phyloP scores from a whole-genome alignment of 805 yeast genomes.

The Peterozyma xylosa region DNA sequence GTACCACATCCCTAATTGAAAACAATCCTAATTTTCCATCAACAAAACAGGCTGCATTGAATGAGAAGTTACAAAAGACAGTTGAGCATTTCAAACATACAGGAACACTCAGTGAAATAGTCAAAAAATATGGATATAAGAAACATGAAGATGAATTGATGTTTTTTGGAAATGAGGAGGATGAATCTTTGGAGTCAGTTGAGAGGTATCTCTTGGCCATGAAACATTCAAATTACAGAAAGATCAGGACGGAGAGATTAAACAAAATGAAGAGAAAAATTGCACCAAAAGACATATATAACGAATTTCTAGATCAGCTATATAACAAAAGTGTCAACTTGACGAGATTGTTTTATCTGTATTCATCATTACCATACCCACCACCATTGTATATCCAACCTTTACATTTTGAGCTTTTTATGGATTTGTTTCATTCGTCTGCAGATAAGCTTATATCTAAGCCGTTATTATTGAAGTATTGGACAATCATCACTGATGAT shows the following conservation, averaged over 20 bases:
- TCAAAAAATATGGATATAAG: neutral
- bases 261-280: neutral
- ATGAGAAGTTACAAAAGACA: neutral
- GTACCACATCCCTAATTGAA: neutral
- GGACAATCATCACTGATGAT: neutral
- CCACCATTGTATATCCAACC: constrained; percentile 5
- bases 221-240: no score
- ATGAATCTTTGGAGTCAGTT: no score
- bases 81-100: neutral
- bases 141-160: neutral
- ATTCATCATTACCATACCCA: constrained; percentile 2
- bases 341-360: constrained; percentile 1
- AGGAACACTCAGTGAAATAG: no score
- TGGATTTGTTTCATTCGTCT: neutral
- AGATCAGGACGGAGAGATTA: neutral
- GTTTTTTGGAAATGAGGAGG: no score
- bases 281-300: constrained; percentile 4
- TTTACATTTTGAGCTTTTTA: constrained; percentile 3
- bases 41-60: no score
- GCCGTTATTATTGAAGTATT: no score
- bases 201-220: no score
- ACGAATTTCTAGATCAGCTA: constrained; percentile 4
- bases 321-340: constrained; percentile 1
- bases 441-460: no score
- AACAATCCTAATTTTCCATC: neutral